A percentile compares a stretch with the other conserved stretches of the same genome.
These are phyloP conservation scores for Zoysia matrella DNA, from an alignment of 202 grass and related monocot genomes.

Conservation along the genomic window DNA sequence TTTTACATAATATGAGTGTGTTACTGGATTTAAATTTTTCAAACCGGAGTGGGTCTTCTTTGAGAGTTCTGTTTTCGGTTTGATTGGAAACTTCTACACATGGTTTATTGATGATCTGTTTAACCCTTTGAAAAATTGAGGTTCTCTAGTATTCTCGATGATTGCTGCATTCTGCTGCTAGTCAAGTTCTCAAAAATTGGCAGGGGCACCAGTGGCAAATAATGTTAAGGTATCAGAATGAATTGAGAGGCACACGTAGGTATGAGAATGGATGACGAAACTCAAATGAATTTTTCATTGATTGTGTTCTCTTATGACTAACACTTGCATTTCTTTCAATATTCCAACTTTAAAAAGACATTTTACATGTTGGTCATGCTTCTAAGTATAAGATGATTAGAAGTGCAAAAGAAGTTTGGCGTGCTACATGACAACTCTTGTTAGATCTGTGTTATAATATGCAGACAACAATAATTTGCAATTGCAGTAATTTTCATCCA, in stretches of 20 bases:
- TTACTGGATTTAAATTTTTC: no score
- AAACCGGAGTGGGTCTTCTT: no score
- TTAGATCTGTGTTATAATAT: no score
- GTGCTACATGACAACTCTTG: constrained; percentile 3
- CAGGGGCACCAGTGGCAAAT: not conserved
- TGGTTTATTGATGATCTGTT: constrained; percentile 3
- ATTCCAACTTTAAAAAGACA: not conserved
- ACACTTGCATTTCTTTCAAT: not conserved
- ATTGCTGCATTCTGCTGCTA: constrained; percentile 17
- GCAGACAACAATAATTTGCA: no score
- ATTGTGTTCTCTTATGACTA: not conserved
- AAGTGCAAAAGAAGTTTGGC: not conserved
- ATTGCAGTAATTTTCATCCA: not conserved
- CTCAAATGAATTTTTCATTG: not conserved
- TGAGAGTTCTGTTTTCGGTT: not conserved
- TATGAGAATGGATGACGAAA: not conserved
- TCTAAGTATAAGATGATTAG: constrained; percentile 14
- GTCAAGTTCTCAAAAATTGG: not conserved
- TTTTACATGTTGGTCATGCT: not conserved
- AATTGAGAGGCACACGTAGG: not conserved
- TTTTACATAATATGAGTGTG: constrained; percentile 15
- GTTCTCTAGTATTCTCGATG: not conserved
- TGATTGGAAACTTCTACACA: not conserved
- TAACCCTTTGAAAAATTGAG: constrained; percentile 1
- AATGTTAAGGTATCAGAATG: not conserved